Evolutionary conservation across 805 yeast species (phyloP), one percentile per base, ranked within the genome.

Genomic region (Clavispora carvajalis): DNA sequence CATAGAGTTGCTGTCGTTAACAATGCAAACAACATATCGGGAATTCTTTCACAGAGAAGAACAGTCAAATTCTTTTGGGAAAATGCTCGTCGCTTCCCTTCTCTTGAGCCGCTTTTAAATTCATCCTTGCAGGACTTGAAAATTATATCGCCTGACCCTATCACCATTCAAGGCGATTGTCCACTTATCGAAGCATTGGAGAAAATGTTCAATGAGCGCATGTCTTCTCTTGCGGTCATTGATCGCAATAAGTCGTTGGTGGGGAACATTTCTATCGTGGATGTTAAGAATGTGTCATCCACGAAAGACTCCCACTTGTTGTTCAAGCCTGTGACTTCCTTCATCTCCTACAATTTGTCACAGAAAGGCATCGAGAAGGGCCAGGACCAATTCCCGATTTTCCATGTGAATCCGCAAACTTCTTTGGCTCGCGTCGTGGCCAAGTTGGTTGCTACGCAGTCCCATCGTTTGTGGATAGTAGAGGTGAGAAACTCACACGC

Each of bases 351-450:
- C 47, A 89, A 90, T 45, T 74, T 93, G 48, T 82, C 85, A 48
- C 82, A 82, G 40, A 81, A 96, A 57, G 99, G 99, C 16, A 73
- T 91, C 23, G 95, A 84, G 55, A 90, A 89, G 57, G 96, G 96
- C 38, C 89, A 90, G 62, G 99, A 91, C 67, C 88, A 95, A 31
- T 91, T 84, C 72, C 99, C 99, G 13, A 91, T 93, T 30, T 91
- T 91, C 74, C 95, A 91, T 60, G 96, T 91, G 19, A 82, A 86
- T 47, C 77, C 79, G 45, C 74, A 76, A 30, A 79, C 95, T 8
- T 81, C 93, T 0, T 71, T 93, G 37, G 95, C 88, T 24, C 77
- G 96, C 60, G 88, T 95, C 7, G 76, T 93, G 55, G 98, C 98
- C 24, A 91, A 93, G 60, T 70, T 91, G 51, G 98, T 91, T 11